Base-by-base conservation (phyloP, 2,329 filamentous ascomycete species). In the Penicillium sp. region DNA sequence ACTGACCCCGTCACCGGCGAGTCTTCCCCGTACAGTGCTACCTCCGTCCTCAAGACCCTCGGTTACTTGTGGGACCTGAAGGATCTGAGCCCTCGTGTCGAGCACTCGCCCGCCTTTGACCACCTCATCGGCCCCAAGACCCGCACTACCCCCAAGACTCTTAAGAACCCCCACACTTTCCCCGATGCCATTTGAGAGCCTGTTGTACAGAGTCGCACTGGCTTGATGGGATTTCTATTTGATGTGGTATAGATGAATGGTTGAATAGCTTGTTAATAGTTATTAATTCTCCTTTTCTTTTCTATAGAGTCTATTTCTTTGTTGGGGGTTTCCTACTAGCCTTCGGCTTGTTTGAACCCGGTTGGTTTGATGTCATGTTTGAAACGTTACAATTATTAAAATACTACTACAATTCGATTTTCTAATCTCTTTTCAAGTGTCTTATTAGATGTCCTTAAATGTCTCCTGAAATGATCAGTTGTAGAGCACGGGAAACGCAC, bases 11-110 rank as follows among this genome's bases (percentile, higher is more conserved):
- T 52, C 12, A 70, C 65, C 19, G 68, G 68, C 23, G 42, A 71
- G 45, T 33, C 62, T 4, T 49, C 63, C 23, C 62, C 65, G 9
- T 72, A 72, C 62, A 65, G 61, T 40, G 63, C 68, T 40, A 71
- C 70, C 40, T 72, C 70, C 5, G 66, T 72, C 1, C 60, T 72
- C 6, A 71, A 71, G 69, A 70, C 68, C 25, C 60, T 72, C 8
- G 68, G 67, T 9, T 66, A 69, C 48, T 59, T 72, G 38, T 71
- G 69, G 69, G 69, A 71, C 25, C 33, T 72, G n/a, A 50, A 71
- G 56, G 68, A 70, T 41, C 58, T 70, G 12, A 65, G 67, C 15
- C 67, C 69, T 21, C 68, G 69, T 61, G 69, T 71, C 3, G 29
- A 60, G 8, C 65, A 71, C 54, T 71, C 69, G 2, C 69, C 69